Conservation (phyloP, 176 grass and related monocot species). For the bread wheat (Triticum aestivum) region DNA sequence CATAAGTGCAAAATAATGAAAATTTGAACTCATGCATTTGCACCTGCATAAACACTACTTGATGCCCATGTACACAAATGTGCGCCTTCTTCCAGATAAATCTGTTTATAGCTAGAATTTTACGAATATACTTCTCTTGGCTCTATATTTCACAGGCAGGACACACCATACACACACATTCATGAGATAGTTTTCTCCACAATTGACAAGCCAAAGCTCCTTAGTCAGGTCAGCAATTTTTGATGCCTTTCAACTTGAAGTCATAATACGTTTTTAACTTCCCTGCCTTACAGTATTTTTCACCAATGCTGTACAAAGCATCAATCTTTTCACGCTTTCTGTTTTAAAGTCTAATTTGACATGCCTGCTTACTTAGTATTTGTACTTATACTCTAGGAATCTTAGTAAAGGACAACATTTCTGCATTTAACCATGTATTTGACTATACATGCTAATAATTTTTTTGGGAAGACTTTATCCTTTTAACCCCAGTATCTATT, state of each 20-base stretch:
- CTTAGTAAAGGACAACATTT: constrained; percentile 17
- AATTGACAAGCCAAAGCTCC: constrained; percentile 94
- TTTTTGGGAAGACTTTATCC: constrained; percentile 11
- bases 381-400: constrained; percentile 14
- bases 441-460: constrained; percentile 15
- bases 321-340: background rate
- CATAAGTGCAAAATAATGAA: background rate
- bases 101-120: constrained; percentile 19
- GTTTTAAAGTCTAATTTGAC: constrained; percentile 21
- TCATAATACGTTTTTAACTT: constrained; percentile 26
- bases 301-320: constrained; percentile 10
- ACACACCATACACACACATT: constrained; percentile 56
- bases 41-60: constrained; percentile 13
- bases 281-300: constrained; percentile 9
- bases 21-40: constrained; percentile 5
- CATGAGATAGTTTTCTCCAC: constrained; percentile 97
- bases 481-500: constrained; percentile 19
- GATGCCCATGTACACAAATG: background rate
- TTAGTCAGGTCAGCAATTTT: constrained; percentile 79
- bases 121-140: constrained; percentile 3
- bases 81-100: constrained; percentile 2
- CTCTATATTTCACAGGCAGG: constrained; percentile 56
- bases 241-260: constrained; percentile 10
- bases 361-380: constrained; percentile 24
- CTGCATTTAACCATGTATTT: constrained; percentile 18